phyloP scores from a whole-genome alignment of 352 stramenopile species.

The Nothophytophthora sp. region DNA sequence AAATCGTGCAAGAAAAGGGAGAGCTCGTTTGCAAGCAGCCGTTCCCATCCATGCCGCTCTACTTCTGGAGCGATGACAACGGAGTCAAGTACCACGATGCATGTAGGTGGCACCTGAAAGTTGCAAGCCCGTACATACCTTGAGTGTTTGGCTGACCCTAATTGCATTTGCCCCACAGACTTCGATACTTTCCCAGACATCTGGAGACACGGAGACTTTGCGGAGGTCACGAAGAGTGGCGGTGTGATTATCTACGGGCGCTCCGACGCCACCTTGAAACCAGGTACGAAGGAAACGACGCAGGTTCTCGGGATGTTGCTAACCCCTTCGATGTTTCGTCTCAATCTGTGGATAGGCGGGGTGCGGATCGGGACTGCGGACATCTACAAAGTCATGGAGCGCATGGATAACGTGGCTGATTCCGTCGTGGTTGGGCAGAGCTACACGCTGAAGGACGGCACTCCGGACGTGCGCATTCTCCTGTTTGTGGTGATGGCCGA shows the following conservation, averaged over 20 bases:
- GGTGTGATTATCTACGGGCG: slow-evolving; percentile 77
- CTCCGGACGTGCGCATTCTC: slow-evolving; percentile 72
- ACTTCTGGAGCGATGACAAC: slow-evolving; percentile 78
- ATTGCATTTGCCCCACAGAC: slow-evolving; percentile 33
- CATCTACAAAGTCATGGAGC: slow-evolving; percentile 81
- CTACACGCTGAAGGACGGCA: slow-evolving; percentile 60
- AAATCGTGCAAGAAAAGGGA: slow-evolving; percentile 49
- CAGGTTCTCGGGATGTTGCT: no score
- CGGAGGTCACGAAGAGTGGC: slow-evolving; percentile 57
- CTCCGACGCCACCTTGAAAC: slow-evolving; percentile 79
- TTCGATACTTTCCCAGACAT: slow-evolving; percentile 80
- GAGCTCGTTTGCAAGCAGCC: slow-evolving; percentile 75
- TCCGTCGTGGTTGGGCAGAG: slow-evolving; percentile 75
- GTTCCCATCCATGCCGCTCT: slow-evolving; percentile 85
- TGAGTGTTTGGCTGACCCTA: no score
- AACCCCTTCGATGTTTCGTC: not conserved
- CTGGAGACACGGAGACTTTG: slow-evolving; percentile 87
- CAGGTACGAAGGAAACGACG: slow-evolving; percentile 39
- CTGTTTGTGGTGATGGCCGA: slow-evolving; percentile 67
- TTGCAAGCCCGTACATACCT: not conserved
- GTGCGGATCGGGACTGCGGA: slow-evolving; percentile 79
- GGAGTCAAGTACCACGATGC: slow-evolving; percentile 75
- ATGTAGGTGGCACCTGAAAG: slow-evolving; percentile 40
- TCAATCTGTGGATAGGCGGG: slow-evolving; percentile 23
- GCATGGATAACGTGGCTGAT: slow-evolving; percentile 61